These are phyloP conservation scores for Atkinsonella texensis DNA, from an alignment of 2,329 filamentous ascomycete species.

Conservation along the genomic window DNA sequence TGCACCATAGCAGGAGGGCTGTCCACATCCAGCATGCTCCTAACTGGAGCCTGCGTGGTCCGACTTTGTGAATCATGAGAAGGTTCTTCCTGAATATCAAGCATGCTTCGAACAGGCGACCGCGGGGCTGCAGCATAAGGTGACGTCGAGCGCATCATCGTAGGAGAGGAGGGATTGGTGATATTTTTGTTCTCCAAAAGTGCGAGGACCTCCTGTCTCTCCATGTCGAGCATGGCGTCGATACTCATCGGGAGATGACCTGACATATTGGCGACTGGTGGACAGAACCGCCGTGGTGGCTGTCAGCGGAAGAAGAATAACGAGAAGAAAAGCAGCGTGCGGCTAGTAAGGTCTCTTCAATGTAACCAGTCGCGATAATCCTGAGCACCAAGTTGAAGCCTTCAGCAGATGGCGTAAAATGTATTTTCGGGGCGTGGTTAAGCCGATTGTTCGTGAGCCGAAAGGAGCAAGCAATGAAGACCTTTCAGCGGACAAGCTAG, in stretches of 20 bases:
- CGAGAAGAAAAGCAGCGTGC: too few species aligned
- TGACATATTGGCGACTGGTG: constrained; percentile 18
- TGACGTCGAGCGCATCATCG: constrained; percentile 36
- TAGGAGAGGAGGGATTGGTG: constrained; percentile 18
- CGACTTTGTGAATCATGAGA: constrained; percentile 11
- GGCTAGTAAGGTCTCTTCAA: not conserved
- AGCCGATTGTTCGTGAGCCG: too few species aligned
- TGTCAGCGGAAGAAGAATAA: not conserved
- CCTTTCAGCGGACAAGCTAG: too few species aligned
- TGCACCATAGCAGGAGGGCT: constrained; percentile 26
- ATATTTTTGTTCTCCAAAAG: constrained; percentile 45
- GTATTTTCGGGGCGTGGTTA: too few species aligned
- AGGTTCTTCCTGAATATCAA: constrained; percentile 40
- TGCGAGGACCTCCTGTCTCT: constrained; percentile 60
- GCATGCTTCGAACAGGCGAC: constrained; percentile 58
- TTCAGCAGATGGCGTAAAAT: too few species aligned
- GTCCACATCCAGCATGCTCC: constrained; percentile 54
- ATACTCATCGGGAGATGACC: constrained; percentile 51
- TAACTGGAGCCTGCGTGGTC: constrained; percentile 40
- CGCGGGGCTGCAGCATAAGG: constrained; percentile 43
- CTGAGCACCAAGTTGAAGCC: too few species aligned
- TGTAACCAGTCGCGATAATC: too few species aligned
- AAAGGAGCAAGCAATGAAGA: too few species aligned
- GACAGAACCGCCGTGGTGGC: not conserved
- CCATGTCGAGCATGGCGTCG: constrained; percentile 65